A percentile compares a stretch with the other conserved stretches of the same genome.
phyloP scores from a whole-genome alignment of 1,284 basidiomycete genomes.

The Coniferiporia weirii region DNA sequence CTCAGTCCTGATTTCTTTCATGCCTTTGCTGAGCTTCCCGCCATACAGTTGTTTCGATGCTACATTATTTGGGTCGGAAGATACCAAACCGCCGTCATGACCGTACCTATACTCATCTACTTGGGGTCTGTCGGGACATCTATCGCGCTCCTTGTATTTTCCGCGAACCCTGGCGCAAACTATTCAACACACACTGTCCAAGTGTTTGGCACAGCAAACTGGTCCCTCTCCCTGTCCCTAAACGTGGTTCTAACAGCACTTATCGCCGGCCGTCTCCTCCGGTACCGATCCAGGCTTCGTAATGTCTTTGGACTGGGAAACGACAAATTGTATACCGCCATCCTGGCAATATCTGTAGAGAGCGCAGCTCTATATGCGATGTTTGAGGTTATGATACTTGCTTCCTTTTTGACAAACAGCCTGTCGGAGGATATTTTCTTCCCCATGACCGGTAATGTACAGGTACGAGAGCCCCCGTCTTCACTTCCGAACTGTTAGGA shows the following conservation, averaged over 20 bases:
- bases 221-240: conserved; percentile 6
- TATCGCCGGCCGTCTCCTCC: conserved; percentile 7
- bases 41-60: neutral
- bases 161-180: conserved; percentile 1
- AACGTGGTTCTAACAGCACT: conserved; percentile 4
- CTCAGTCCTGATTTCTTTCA: neutral
- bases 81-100: neutral
- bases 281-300: neutral
- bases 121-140: conserved; percentile 2
- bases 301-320: neutral
- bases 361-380: conserved; percentile 24
- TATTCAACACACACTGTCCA: conserved; percentile 1
- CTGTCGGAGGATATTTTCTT: conserved; percentile 22
- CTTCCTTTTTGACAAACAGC: conserved; percentile 21
- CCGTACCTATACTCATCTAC: conserved; percentile 1
- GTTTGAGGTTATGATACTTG: conserved; percentile 22
- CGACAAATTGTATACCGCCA: conserved; percentile 15
- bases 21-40: neutral
- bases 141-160: conserved; percentile 2
- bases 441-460: conserved; percentile 22
- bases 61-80: conserved; percentile 1
- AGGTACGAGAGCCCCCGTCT: conserved; percentile 16
- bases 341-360: conserved; percentile 25
- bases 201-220: conserved; percentile 10
- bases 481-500: too few relatives aligned